Conservation (phyloP, 495 filamentous ascomycete genomes). For the Tetracladium setigerum region DNA sequence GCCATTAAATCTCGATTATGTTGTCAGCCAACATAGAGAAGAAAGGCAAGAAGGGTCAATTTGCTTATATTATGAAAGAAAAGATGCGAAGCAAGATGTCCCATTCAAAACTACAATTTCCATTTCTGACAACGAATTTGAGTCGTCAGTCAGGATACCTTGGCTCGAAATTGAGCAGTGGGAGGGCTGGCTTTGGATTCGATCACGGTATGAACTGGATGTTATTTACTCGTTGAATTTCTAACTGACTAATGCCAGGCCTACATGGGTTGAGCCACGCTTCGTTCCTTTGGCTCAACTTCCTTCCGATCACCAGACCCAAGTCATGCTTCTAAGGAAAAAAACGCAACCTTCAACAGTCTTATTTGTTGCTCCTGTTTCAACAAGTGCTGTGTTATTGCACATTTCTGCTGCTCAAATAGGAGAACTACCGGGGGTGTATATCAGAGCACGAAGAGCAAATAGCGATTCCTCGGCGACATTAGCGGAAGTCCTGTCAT, state of each 20-base stretch:
- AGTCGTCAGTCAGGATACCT: too few relatives aligned
- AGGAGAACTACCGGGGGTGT: conserved; percentile 5
- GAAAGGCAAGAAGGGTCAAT: too few relatives aligned
- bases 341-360: conserved; percentile 3
- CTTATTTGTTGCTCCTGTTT: conserved; percentile 2
- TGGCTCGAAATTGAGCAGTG: conserved; percentile 5
- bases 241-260: too few relatives aligned
- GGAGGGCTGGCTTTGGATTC: conserved; percentile 8
- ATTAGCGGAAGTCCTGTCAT: not conserved
- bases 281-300: conserved; percentile 2
- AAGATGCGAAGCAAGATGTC: too few relatives aligned
- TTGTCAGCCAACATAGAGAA: too few relatives aligned
- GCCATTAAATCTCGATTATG: too few relatives aligned
- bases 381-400: not conserved
- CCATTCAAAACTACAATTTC: too few relatives aligned
- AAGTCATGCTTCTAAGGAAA: conserved; percentile 1
- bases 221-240: too few relatives aligned
- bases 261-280: conserved; percentile 7
- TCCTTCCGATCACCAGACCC: not conserved
- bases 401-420: not conserved
- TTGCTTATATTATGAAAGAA: too few relatives aligned
- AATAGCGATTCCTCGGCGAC: not conserved
- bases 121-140: too few relatives aligned
- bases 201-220: conserved; percentile 6
- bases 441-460: conserved; percentile 3